Evolutionary conservation across 768 basidiomycete genomes (phyloP), one percentile per base, ranked within the genome.

Genomic region (Russula foetens): DNA sequence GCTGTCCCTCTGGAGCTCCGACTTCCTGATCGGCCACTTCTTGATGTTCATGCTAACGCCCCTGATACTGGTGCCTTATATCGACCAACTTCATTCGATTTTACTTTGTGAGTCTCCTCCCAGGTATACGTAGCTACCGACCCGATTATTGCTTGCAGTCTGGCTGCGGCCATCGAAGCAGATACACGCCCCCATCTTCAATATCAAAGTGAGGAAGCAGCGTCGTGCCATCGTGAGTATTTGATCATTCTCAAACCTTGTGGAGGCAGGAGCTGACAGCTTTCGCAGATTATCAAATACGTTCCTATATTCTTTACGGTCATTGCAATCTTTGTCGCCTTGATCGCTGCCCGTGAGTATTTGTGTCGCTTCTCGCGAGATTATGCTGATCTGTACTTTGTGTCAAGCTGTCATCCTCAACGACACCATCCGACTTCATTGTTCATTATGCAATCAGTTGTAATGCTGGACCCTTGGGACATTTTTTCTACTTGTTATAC

Each of bases 111-210:
- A 78, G 90, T 78, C n/a, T 41, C 28, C 7, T 19, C 56, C 50
- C 31, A 53, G n/a, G 47, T 38, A 2, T 43, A 33, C 43, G 48
- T 49, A 12, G 38, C 35, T 28, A 33, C 45, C 59, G 66, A 15
- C 69, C 75, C 46, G 73, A 62, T 23, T 3, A 15, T 14, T 56
- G 19, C 39, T 50, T 53, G 54, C 67, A 92, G 90, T 98, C 80
- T 98, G 97, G 96, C 77, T 98, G 50, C 85, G 90, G 24, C 93
- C 92, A 23, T 94, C 92, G 56, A 92, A 92, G 71, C 93, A 95
- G 74, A 96, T 96, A 64, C 89, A 91, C 48, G 85, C 94, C 2
- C 93, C 94, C 0, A 76, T 98, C 67, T 98, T 91, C 74, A 88
- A 88, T 49, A 80, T 91, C 71, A 92, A 92, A 74, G 89, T 94